Evolutionary conservation across 176 grass and related monocot genomes (phyloP).

Genomic region (Tillandsia leiboldiana): DNA sequence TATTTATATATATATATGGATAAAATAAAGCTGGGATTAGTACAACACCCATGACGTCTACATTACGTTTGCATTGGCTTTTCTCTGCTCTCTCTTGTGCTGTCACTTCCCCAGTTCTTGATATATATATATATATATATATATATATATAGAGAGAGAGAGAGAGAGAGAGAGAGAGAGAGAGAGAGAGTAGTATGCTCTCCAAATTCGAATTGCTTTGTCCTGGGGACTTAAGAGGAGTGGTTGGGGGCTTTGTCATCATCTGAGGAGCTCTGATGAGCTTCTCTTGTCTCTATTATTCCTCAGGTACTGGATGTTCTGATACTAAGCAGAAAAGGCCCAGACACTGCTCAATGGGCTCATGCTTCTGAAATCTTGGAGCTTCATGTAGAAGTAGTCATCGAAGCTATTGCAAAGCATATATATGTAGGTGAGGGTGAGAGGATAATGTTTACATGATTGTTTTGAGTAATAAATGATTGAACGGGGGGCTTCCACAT

Average conservation of each 20-base stretch:
- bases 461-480: slow-evolving; percentile 8
- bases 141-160: neutral
- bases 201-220: neutral
- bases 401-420: no score
- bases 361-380: neutral
- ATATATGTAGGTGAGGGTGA: neutral
- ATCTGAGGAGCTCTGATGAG: neutral
- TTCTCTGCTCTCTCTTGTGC: neutral
- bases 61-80: neutral
- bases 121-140: neutral
- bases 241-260: no score
- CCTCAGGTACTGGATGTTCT: neutral
- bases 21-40: neutral
- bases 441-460: slow-evolving; percentile 6
- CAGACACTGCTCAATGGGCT: neutral
- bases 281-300: slow-evolving; percentile 6
- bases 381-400: neutral
- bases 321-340: neutral
- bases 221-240: neutral
- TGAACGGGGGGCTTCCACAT: neutral
- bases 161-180: neutral
- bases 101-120: neutral
- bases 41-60: neutral
- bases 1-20: neutral
- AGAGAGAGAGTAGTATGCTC: neutral